A percentile compares a stretch with the other conserved stretches of the same genome.
phyloP scores from a whole-genome alignment of 768 basidiomycete species.

The Pisolithus microcarpus region DNA sequence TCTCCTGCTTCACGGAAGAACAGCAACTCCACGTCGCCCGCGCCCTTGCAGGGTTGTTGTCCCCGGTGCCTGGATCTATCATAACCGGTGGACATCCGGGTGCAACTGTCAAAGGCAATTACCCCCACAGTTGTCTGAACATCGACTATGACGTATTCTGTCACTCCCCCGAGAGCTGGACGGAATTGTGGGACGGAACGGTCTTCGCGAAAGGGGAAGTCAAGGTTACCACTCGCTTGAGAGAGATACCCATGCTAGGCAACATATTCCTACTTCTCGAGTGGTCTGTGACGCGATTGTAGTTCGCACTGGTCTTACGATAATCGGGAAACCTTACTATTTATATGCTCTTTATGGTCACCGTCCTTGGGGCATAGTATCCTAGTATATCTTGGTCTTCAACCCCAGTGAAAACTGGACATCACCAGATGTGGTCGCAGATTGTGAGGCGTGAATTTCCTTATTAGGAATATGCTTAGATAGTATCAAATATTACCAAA shows the following conservation, averaged over 20 bases:
- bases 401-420: too few relatives aligned
- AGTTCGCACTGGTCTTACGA: background rate
- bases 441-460: too few relatives aligned
- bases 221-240: conserved; percentile 2
- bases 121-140: background rate
- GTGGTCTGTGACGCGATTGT: background rate
- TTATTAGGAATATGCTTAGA: too few relatives aligned
- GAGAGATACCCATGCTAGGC: background rate
- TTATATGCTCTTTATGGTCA: too few relatives aligned
- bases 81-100: conserved; percentile 25
- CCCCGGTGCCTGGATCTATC: conserved; percentile 23
- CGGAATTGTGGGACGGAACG: conserved; percentile 31
- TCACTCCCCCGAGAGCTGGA: conserved; percentile 31
- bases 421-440: too few relatives aligned
- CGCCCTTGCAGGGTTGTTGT: conserved; percentile 23
- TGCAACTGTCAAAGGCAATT: background rate
- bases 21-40: conserved; percentile 24
- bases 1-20: conserved; percentile 30
- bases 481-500: too few relatives aligned
- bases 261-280: too few relatives aligned
- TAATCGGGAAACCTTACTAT: too few relatives aligned
- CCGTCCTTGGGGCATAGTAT: too few relatives aligned
- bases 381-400: too few relatives aligned
- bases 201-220: conserved; percentile 29
- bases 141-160: conserved; percentile 15